Evolutionary conservation across 106 monocot species (phyloP).

Genomic region (Dendrobium huoshanense): DNA sequence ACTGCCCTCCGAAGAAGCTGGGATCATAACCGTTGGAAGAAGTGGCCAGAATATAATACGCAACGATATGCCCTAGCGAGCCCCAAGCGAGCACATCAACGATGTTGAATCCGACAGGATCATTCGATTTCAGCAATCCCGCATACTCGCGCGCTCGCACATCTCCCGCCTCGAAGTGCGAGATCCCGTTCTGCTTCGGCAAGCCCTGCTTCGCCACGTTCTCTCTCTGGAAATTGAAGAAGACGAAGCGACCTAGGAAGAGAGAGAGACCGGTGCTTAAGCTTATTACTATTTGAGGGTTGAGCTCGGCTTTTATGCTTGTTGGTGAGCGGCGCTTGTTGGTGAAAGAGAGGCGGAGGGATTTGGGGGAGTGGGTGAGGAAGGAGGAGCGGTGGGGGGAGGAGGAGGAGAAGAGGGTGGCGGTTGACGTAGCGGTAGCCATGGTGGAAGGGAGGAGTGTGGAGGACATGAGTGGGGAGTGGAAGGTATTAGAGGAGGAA

Average conservation of each 20-base stretch:
- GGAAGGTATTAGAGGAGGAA: conserved; percentile 6
- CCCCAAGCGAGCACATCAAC: conserved; percentile 96
- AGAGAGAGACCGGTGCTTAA: conserved; percentile 91
- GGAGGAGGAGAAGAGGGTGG: conserved; percentile 15
- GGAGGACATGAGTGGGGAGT: background rate
- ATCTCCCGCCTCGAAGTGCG: conserved; percentile 95
- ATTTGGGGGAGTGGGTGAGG: conserved; percentile 29
- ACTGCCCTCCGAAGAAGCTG: conserved; percentile 45
- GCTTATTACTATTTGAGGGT: conserved; percentile 75
- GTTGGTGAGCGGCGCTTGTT: background rate
- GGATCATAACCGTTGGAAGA: conserved; percentile 94
- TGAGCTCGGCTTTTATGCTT: conserved; percentile 50
- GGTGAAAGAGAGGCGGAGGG: conserved; percentile 7
- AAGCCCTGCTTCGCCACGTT: conserved; percentile 93
- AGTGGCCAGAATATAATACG: conserved; percentile 94
- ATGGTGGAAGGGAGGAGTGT: background rate
- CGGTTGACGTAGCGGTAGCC: conserved; percentile 10
- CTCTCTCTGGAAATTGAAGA: conserved; percentile 99
- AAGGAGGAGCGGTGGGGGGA: conserved; percentile 38
- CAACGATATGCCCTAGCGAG: conserved; percentile 87
- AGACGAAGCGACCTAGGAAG: conserved; percentile 93
- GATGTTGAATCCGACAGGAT: conserved; percentile 94
- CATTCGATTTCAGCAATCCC: conserved; percentile 76
- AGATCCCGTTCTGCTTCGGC: conserved; percentile 84
- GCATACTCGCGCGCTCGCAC: conserved; percentile 65